Evolutionary conservation across 495 filamentous ascomycete species (phyloP), one percentile per base, ranked within the genome.

Genomic region (Penicillium subrubescens): DNA sequence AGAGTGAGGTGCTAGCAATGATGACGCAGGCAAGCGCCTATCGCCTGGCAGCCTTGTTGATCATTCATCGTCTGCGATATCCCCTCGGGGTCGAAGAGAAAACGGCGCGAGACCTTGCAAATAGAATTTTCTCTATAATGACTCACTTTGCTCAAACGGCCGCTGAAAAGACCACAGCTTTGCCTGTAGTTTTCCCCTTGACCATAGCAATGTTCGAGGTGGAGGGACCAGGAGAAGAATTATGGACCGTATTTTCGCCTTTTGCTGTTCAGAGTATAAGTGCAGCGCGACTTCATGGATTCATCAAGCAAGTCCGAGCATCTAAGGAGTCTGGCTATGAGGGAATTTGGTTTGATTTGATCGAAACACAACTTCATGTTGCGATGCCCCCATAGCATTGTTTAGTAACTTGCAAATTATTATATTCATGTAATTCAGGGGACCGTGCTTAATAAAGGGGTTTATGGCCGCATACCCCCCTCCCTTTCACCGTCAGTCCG

Each of bases 11-110:
- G 25, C 25, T 69, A 4, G 65, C 63, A 1, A 73, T 78, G 66
- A 58, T 69, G n/a, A 68, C 72, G 5, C 74, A 78, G 63, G 74
- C 74, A 11, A 69, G 61, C 21, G 64, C 71, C 3, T 78, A 78
- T 64, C 68, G 74, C 3, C 57, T 72, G 1, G 74, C 71, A 3
- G 68, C 53, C 27, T 68, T 78, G 15, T 60, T 78, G 21, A 43
- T 74, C 21, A 69, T 75, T 39, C 74, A 78, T 41, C 71, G 73
- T 1, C 61, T 75, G 34, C 74, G 74, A 34, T 72, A 71, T 50
- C 65, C 73, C 12, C 61, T 77, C 0, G 71, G 71, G 14, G 37
- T 68, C 25, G 60, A 73, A 33, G 64, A 76, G 35, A 65, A 61
- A 7, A 25, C 59, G 1, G 73, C 63, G n/a, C 29, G 39, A 44